A percentile compares a stretch with the other conserved stretches of the same genome.
These are phyloP conservation scores for Thalia dealbata DNA, from an alignment of 176 grass and related monocot species.

Conservation along the genomic window DNA sequence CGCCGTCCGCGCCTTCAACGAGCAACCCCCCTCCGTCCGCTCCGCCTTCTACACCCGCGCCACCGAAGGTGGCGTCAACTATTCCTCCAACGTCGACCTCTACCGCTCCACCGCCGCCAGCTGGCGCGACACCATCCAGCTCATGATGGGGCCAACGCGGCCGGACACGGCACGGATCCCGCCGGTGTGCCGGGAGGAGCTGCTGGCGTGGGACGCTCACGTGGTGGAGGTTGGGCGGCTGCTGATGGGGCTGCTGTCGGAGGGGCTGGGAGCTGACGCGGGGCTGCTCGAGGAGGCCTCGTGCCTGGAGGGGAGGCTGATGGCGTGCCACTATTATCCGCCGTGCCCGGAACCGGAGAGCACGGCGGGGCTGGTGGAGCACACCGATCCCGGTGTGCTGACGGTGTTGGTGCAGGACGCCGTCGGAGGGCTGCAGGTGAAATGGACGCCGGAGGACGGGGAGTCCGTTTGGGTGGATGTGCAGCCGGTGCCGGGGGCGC, in stretches of 20 bases:
- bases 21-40: conserved; percentile 47
- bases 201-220: conserved; percentile 46
- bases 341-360: conserved; percentile 70
- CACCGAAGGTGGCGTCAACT: conserved; percentile 35
- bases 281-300: conserved; percentile 28
- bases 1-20: conserved; percentile 63
- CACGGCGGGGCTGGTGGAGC: conserved; percentile 53
- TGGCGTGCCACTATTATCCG: conserved; percentile 89
- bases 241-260: conserved; percentile 41
- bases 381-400: conserved; percentile 70
- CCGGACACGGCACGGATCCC: conserved; percentile 40
- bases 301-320: conserved; percentile 40
- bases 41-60: conserved; percentile 48
- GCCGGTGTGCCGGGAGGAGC: conserved; percentile 43
- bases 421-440: conserved; percentile 75
- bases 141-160: conserved; percentile 27
- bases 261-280: conserved; percentile 35
- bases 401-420: conserved; percentile 55
- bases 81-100: conserved; percentile 73
- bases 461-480: conserved; percentile 52
- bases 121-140: conserved; percentile 83
- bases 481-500: conserved; percentile 47
- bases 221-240: conserved; percentile 25
- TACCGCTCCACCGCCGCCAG: conserved; percentile 49
- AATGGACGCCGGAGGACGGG: conserved; percentile 32